phyloP scores from a whole-genome alignment of 2,329 filamentous ascomycete species.

The Beauveria medogensis region DNA sequence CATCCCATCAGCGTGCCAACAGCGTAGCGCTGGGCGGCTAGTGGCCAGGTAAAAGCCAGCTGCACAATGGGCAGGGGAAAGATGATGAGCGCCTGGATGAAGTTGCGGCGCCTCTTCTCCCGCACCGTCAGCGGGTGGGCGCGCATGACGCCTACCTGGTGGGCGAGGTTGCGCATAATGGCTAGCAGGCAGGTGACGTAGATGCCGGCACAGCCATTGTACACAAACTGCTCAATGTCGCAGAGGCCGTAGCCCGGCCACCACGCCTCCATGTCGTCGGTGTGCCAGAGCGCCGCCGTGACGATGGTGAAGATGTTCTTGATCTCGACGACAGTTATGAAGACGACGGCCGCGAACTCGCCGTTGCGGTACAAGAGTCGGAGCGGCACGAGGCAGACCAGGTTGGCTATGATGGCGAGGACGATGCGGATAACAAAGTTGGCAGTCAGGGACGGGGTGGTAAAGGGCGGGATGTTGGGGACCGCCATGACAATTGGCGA shows the following conservation, averaged over 20 bases:
- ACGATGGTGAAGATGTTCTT: conserved; percentile 41
- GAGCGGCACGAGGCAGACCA: conserved; percentile 43
- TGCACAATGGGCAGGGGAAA: conserved; percentile 46
- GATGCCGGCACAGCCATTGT: conserved; percentile 37
- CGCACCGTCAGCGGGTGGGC: conserved; percentile 29
- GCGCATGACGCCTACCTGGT: conserved; percentile 39
- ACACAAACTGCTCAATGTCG: conserved; percentile 41
- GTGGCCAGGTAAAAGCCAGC: conserved; percentile 38
- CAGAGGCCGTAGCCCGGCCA: conserved; percentile 46
- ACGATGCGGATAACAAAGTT: conserved; percentile 44
- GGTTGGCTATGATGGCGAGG: conserved; percentile 35
- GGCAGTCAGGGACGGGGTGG: conserved; percentile 25
- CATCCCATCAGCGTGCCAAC: conserved; percentile 45
- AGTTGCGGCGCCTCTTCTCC: conserved; percentile 35
- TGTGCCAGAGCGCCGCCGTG: conserved; percentile 46
- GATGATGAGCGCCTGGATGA: conserved; percentile 45
- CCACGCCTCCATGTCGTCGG: conserved; percentile 42
- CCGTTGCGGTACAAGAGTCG: conserved; percentile 42
- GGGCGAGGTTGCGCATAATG: conserved; percentile 46
- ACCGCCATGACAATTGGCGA: conserved; percentile 16
- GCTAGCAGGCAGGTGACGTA: conserved; percentile 45
- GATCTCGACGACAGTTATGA: conserved; percentile 38
- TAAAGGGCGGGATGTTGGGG: conserved; percentile 18
- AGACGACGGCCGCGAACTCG: conserved; percentile 44
- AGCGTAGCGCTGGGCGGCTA: conserved; percentile 39